These are phyloP conservation scores for Cladophialophora yegresii DNA, from an alignment of 2,329 filamentous ascomycete genomes.

Conservation along the genomic window DNA sequence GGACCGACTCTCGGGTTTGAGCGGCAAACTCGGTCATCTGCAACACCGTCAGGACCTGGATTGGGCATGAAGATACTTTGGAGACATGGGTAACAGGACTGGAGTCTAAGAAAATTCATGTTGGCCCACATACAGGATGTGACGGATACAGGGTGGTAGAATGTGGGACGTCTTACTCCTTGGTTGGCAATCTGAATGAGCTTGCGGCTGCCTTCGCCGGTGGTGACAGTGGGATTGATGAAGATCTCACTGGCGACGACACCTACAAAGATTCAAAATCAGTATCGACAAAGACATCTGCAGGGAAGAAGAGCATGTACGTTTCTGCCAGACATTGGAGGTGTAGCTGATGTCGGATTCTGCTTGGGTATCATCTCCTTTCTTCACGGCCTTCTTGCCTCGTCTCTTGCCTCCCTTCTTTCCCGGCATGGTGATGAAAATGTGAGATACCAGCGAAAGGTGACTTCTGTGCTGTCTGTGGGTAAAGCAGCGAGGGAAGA, in stretches of 20 bases:
- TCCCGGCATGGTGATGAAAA: neutral
- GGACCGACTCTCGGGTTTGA: neutral
- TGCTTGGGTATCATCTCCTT: slow-evolving; percentile 4
- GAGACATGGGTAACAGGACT: neutral
- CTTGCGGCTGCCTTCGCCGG: slow-evolving; percentile 17
- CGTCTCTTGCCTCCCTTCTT: neutral
- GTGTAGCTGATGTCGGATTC: slow-evolving; percentile 14
- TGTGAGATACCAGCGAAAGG: neutral
- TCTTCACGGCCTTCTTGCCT: slow-evolving; percentile 14
- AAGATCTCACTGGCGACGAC: slow-evolving; percentile 22
- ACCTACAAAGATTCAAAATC: neutral
- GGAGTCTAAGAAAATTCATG: neutral
- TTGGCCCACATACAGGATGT: neutral
- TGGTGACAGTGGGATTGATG: slow-evolving; percentile 16
- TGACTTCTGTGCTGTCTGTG: neutral
- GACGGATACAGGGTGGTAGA: neutral
- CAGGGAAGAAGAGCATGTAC: slow-evolving; percentile 3
- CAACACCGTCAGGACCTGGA: neutral
- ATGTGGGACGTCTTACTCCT: neutral
- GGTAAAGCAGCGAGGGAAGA: neutral
- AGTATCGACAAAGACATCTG: neutral
- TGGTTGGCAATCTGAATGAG: slow-evolving; percentile 11
- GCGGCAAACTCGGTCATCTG: slow-evolving; percentile 5
- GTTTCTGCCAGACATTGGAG: slow-evolving; percentile 16
- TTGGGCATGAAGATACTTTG: neutral